phyloP scores from a whole-genome alignment of 352 stramenopile genomes.

The Discostella stelligera region DNA sequence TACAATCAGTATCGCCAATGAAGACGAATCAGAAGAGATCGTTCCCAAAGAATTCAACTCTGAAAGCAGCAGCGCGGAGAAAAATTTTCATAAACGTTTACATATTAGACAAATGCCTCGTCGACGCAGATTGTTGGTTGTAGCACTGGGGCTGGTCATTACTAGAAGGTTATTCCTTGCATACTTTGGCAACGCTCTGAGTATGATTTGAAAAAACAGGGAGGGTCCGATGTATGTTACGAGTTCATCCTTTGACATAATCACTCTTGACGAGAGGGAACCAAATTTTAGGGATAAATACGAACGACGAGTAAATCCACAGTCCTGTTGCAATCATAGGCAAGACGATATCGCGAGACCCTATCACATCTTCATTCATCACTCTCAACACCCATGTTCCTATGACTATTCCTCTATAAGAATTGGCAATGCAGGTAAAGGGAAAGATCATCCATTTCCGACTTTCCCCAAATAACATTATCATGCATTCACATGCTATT shows the following conservation, averaged over 20 bases:
- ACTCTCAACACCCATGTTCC: constrained; percentile 40
- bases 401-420: constrained; percentile 28
- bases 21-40: constrained; percentile 7
- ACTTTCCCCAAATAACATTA: constrained; percentile 25
- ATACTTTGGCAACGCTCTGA: constrained; percentile 35
- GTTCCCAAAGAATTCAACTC: neutral
- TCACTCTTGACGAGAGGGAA: constrained; percentile 40
- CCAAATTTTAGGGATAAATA: constrained; percentile 51
- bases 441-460: constrained; percentile 42
- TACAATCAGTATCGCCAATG: neutral
- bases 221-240: neutral
- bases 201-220: constrained; percentile 29
- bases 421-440: constrained; percentile 50
- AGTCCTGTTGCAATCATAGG: constrained; percentile 31
- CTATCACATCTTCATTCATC: constrained; percentile 24
- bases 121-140: constrained; percentile 24
- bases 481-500: constrained; percentile 46
- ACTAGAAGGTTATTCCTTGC: constrained; percentile 36
- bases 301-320: constrained; percentile 50
- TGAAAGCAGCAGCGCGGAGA: constrained; percentile 14
- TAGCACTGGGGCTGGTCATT: constrained; percentile 26
- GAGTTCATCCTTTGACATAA: neutral
- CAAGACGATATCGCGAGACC: constrained; percentile 33
- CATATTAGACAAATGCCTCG: constrained; percentile 21
- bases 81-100: constrained; percentile 9